Evolutionary conservation across 345 rosid genomes (phyloP).

Genomic region (Populus alba): DNA sequence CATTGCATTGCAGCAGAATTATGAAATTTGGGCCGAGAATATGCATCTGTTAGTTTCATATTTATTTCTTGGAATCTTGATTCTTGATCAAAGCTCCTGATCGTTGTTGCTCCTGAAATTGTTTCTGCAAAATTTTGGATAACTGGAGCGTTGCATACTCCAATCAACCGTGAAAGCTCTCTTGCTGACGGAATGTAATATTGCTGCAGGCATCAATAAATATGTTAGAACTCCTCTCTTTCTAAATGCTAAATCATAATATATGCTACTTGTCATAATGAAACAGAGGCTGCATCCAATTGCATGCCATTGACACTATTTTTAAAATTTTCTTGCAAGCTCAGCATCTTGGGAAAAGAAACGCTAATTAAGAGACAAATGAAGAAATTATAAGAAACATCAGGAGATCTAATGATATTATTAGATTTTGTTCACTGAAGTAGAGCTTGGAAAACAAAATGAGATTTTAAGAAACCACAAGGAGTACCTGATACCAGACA

Average conservation of each 20-base stretch:
- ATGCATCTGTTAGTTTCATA: constrained; percentile 51
- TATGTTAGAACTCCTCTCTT: neutral
- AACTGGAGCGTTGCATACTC: constrained; percentile 69
- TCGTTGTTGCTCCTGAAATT: constrained; percentile 60
- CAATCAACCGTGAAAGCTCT: constrained; percentile 64
- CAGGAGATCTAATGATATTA: neutral
- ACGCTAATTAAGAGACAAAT: neutral
- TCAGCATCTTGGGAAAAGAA: neutral
- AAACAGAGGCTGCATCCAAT: too few species aligned
- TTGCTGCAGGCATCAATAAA: constrained; percentile 41
- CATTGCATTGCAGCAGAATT: constrained; percentile 59
- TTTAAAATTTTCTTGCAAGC: too few species aligned
- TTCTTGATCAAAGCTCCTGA: constrained; percentile 72
- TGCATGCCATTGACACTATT: too few species aligned
- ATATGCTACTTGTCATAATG: too few species aligned
- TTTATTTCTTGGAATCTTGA: constrained; percentile 51
- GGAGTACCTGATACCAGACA: constrained; percentile 75
- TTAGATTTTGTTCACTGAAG: neutral
- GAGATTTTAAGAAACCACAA: neutral
- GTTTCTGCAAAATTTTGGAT: constrained; percentile 78
- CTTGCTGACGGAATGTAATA: constrained; percentile 67
- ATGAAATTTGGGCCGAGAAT: constrained; percentile 54
- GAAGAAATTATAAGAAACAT: neutral
- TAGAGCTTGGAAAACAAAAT: neutral
- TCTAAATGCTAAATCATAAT: neutral